phyloP scores from a whole-genome alignment of 805 yeast species.

The Metschnikowia picachoensis region DNA sequence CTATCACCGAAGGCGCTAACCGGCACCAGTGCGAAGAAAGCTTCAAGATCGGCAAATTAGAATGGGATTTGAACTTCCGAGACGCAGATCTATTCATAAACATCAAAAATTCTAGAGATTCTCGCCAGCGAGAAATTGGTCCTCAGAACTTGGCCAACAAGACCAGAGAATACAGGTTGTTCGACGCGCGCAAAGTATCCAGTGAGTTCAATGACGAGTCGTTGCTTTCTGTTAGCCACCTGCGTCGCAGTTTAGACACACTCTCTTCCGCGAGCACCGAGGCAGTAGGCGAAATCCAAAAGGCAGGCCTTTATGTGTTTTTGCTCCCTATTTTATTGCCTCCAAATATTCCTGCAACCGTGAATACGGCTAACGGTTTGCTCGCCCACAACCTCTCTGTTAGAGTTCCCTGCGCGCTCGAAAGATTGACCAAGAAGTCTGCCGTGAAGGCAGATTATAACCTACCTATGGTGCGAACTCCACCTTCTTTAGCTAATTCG shows the following conservation, averaged over 20 bases:
- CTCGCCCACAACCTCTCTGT: slow-evolving; percentile 41
- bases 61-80: slow-evolving; percentile 37
- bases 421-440: slow-evolving; percentile 32
- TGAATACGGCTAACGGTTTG: slow-evolving; percentile 48
- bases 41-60: slow-evolving; percentile 44
- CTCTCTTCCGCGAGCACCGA: slow-evolving; percentile 3
- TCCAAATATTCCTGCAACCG: slow-evolving; percentile 58
- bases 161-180: slow-evolving; percentile 28
- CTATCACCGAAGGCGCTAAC: slow-evolving; percentile 48
- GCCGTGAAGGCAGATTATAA: slow-evolving; percentile 29
- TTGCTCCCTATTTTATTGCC: slow-evolving; percentile 61
- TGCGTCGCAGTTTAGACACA: slow-evolving; percentile 2
- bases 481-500: slow-evolving; percentile 55
- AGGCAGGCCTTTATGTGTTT: slow-evolving; percentile 70
- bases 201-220: slow-evolving; percentile 4
- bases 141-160: slow-evolving; percentile 43
- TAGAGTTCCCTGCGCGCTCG: slow-evolving; percentile 37
- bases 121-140: slow-evolving; percentile 36
- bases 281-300: slow-evolving; percentile 13
- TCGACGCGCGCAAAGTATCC: slow-evolving; percentile 5
- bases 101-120: slow-evolving; percentile 40
- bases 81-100: slow-evolving; percentile 46
- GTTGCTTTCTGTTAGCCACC: not conserved
- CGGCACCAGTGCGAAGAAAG: slow-evolving; percentile 42
- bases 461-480: slow-evolving; percentile 50